Conservation (phyloP, 306 rosid genomes). For the Alnus glutinosa region DNA sequence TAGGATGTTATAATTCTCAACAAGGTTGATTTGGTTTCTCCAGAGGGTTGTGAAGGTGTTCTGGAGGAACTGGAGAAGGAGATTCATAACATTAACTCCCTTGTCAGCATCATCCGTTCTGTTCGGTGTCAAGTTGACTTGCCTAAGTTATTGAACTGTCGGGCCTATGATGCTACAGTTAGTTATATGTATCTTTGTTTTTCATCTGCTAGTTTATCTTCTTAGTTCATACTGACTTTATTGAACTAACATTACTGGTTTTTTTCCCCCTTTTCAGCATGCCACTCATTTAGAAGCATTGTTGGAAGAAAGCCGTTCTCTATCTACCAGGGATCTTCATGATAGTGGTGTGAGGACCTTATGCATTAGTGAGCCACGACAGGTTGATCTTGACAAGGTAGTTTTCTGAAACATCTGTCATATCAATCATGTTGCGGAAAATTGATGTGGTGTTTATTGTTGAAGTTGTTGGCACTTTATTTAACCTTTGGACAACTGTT, state of each 20-base stretch:
- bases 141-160: slow-evolving; percentile 71
- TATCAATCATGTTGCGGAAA: slow-evolving; percentile 7
- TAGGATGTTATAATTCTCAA: slow-evolving; percentile 92
- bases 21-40: slow-evolving; percentile 95
- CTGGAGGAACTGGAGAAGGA: slow-evolving; percentile 81
- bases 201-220: neutral
- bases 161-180: slow-evolving; percentile 71
- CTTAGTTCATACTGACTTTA: slow-evolving; percentile 15
- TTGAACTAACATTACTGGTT: slow-evolving; percentile 18
- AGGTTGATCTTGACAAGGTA: slow-evolving; percentile 85
- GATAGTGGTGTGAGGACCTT: slow-evolving; percentile 80
- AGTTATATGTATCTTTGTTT: slow-evolving; percentile 30
- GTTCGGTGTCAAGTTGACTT: slow-evolving; percentile 80
- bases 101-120: slow-evolving; percentile 70
- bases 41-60: slow-evolving; percentile 55
- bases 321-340: slow-evolving; percentile 67
- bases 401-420: slow-evolving; percentile 3
- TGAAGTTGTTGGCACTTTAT: neutral
- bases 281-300: slow-evolving; percentile 67
- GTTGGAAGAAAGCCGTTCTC: slow-evolving; percentile 59
- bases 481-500: neutral
- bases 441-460: slow-evolving; percentile 7
- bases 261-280: slow-evolving; percentile 46
- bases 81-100: slow-evolving; percentile 77
- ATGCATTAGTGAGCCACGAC: slow-evolving; percentile 57